Conservation (phyloP, 768 basidiomycete genomes). For the Cyclocybe aegerita region DNA sequence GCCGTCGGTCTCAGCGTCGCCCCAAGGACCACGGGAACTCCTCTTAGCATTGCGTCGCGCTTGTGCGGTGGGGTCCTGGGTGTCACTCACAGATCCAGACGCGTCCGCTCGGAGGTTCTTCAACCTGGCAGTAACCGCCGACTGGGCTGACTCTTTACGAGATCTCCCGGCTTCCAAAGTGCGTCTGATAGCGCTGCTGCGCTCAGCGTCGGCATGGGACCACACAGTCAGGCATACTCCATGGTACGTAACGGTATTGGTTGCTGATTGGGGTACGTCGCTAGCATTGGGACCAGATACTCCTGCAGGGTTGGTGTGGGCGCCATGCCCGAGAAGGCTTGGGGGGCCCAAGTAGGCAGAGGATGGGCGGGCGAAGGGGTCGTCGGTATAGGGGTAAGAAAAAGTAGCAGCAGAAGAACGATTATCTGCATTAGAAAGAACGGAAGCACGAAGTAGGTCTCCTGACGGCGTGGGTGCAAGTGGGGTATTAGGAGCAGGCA, state of each 20-base stretch:
- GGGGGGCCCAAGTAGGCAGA: constrained; percentile 80
- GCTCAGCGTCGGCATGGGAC: constrained; percentile 91
- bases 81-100: constrained; percentile 40
- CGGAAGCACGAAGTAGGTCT: constrained; percentile 72
- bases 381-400: constrained; percentile 71
- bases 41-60: constrained; percentile 57
- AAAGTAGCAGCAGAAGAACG: constrained; percentile 71
- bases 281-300: constrained; percentile 29
- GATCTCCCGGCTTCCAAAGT: constrained; percentile 78
- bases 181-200: constrained; percentile 79
- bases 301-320: constrained; percentile 32
- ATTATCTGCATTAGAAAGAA: constrained; percentile 62
- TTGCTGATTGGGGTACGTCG: constrained; percentile 29
- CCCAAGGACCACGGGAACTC: constrained; percentile 69
- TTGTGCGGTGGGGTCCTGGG: constrained; percentile 55
- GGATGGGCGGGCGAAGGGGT: constrained; percentile 78
- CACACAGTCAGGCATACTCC: constrained; percentile 94
- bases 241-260: constrained; percentile 71
- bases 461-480: constrained; percentile 73
- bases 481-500: constrained; percentile 75
- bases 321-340: constrained; percentile 54
- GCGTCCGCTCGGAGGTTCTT: constrained; percentile 62
- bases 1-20: constrained; percentile 69
- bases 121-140: constrained; percentile 64
- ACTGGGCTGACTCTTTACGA: constrained; percentile 80